Evolutionary conservation across 345 rosid genomes (phyloP).

Genomic region (Eucalyptus decipiens): DNA sequence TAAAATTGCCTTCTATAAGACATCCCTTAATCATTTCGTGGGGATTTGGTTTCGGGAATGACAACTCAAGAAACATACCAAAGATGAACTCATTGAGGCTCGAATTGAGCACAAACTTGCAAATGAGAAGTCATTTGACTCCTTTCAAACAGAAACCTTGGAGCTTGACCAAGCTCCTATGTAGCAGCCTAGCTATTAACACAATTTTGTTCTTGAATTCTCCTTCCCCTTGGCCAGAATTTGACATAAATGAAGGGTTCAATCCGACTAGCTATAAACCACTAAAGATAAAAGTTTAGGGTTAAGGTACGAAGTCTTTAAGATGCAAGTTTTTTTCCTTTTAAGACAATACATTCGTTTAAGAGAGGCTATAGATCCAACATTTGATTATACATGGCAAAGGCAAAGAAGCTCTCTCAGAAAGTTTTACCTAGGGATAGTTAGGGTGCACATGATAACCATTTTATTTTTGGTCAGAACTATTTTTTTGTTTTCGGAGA

Average conservation of each 20-base stretch:
- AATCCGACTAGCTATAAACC: not conserved
- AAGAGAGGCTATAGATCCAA: not conserved
- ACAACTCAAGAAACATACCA: not conserved
- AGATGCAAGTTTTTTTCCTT: not conserved
- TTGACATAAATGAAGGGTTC: not conserved
- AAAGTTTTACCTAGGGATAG: not conserved
- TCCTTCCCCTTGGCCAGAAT: slow-evolving; percentile 21
- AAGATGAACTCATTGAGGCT: slow-evolving; percentile 30
- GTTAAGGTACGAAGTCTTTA: not conserved
- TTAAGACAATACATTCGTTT: not conserved
- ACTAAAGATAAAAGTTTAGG: not conserved
- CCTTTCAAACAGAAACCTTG: slow-evolving; percentile 19
- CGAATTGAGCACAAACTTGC: slow-evolving; percentile 17
- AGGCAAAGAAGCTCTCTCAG: not conserved
- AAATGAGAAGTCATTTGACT: slow-evolving; percentile 25
- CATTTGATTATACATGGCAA: not conserved
- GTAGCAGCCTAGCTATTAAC: slow-evolving; percentile 25
- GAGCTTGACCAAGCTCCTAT: slow-evolving; percentile 24
- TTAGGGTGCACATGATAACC: too few species aligned
- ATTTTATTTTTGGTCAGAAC: accelerated
- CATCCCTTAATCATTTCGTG: not conserved
- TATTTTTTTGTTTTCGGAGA: accelerated
- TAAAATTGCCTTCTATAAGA: not conserved
- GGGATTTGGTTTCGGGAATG: not conserved
- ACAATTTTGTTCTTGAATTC: slow-evolving; percentile 28